Conservation (phyloP, 208 protist genomes). For the Acanthamoeba healyi region DNA sequence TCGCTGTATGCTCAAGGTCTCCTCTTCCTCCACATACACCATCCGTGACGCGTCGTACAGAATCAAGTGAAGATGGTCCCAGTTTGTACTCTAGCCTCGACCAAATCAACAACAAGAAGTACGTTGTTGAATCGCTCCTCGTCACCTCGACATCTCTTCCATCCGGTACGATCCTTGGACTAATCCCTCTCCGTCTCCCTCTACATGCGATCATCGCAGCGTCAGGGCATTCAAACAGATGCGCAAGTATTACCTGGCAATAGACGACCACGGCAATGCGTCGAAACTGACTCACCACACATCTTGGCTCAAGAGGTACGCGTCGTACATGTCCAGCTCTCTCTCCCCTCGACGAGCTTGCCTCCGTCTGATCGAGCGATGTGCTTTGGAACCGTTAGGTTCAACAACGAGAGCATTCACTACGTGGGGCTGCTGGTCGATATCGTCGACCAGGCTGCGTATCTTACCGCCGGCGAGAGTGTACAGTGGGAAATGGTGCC, state of each 20-base stretch:
- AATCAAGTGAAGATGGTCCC: background rate
- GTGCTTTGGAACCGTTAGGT: background rate
- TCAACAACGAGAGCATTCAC: constrained; percentile 63
- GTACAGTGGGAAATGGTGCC: constrained; percentile 68
- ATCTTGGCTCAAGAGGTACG: constrained; percentile 53
- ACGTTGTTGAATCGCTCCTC: background rate
- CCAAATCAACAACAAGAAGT: constrained; percentile 4
- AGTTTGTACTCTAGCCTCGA: constrained; percentile 21
- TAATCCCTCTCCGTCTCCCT: background rate
- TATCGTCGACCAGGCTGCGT: constrained; percentile 39
- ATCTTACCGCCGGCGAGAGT: constrained; percentile 37
- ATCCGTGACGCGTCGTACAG: background rate
- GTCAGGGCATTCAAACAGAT: constrained; percentile 39
- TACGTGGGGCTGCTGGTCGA: constrained; percentile 35
- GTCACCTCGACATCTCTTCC: no score
- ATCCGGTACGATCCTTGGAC: no score
- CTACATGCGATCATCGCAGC: background rate
- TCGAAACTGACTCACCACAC: constrained; percentile 47
- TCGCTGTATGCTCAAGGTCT: no score
- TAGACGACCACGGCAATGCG: constrained; percentile 42
- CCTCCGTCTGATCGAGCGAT: no score
- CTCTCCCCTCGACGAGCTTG: no score
- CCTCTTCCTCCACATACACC: no score
- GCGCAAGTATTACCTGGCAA: constrained; percentile 12
- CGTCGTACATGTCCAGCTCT: no score